Evolutionary conservation across 345 rosid genomes (phyloP).

Genomic region (Rhodomyrtus tomentosa): DNA sequence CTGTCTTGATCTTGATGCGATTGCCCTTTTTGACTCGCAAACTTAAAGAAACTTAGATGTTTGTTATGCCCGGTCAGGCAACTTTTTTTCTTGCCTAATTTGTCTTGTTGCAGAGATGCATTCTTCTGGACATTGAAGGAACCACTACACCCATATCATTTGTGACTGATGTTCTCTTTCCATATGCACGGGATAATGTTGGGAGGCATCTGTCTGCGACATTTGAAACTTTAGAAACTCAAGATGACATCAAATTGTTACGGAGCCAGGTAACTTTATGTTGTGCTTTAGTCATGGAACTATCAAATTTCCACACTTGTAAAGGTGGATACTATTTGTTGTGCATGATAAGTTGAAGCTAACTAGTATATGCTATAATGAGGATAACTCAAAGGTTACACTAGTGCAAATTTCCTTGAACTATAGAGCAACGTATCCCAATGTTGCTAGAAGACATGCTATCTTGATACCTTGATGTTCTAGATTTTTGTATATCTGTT

Average conservation of each 20-base stretch:
- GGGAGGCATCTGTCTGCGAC: slow-evolving; percentile 67
- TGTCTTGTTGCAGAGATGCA: slow-evolving; percentile 45
- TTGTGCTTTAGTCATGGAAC: no score
- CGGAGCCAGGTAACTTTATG: slow-evolving; percentile 52
- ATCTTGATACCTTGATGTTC: background rate
- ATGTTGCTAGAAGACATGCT: background rate
- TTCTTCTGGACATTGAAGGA: slow-evolving; percentile 96
- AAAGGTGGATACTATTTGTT: background rate
- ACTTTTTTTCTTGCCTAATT: background rate
- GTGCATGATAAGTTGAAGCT: background rate
- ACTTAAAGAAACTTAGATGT: background rate
- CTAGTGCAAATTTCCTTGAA: background rate
- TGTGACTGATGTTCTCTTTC: slow-evolving; percentile 86
- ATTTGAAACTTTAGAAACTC: slow-evolving; percentile 69
- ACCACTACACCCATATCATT: slow-evolving; percentile 95
- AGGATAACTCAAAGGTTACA: background rate
- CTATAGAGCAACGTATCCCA: background rate
- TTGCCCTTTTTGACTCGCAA: background rate
- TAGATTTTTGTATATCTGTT: background rate
- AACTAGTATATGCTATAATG: background rate
- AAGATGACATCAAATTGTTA: slow-evolving; percentile 65
- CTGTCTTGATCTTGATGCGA: background rate
- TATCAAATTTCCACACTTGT: background rate
- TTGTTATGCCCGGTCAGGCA: background rate
- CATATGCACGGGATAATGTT: slow-evolving; percentile 81